A percentile compares a stretch with the other conserved stretches of the same genome.
These are phyloP conservation scores for Gonium pectorale DNA, from an alignment of 139 green algal genomes.

Conservation along the genomic window DNA sequence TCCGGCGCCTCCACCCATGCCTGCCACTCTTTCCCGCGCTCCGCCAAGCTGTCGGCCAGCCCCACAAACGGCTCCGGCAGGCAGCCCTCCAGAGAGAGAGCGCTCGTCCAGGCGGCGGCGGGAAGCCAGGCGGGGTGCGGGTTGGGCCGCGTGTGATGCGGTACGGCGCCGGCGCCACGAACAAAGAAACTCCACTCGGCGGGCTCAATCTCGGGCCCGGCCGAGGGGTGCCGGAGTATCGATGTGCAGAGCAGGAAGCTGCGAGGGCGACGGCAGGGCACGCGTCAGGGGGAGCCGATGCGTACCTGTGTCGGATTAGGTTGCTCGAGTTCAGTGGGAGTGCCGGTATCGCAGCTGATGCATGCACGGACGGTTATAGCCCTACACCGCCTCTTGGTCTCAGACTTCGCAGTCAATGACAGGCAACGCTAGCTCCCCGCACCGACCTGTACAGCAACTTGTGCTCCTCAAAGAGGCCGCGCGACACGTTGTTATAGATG, in stretches of 20 bases:
- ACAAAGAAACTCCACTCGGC: slow-evolving; percentile 88
- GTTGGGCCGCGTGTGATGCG: slow-evolving; percentile 19
- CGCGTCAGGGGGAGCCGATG: no score
- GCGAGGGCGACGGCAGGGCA: no score
- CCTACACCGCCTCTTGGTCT: no score
- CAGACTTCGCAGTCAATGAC: no score
- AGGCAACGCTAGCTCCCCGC: no score
- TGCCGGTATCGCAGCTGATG: no score
- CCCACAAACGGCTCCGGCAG: slow-evolving; percentile 39
- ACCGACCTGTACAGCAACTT: slow-evolving; percentile 78
- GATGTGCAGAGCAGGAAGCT: slow-evolving; percentile 62
- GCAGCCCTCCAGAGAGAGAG: slow-evolving; percentile 34
- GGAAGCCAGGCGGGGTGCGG: slow-evolving; percentile 58
- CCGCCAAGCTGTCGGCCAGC: slow-evolving; percentile 52
- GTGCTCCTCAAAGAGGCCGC: slow-evolving; percentile 88
- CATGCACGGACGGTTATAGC: no score
- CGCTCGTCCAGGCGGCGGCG: slow-evolving; percentile 50
- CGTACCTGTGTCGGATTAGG: no score
- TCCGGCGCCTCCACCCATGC: slow-evolving; percentile 56
- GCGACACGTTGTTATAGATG: slow-evolving; percentile 85
- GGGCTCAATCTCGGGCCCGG: slow-evolving; percentile 61
- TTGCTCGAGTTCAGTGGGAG: no score
- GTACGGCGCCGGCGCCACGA: slow-evolving; percentile 52
- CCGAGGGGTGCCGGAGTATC: slow-evolving; percentile 63
- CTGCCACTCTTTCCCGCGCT: slow-evolving; percentile 47